Conservation (phyloP, 148 eudicot species). For the Amaranthus palmeri region DNA sequence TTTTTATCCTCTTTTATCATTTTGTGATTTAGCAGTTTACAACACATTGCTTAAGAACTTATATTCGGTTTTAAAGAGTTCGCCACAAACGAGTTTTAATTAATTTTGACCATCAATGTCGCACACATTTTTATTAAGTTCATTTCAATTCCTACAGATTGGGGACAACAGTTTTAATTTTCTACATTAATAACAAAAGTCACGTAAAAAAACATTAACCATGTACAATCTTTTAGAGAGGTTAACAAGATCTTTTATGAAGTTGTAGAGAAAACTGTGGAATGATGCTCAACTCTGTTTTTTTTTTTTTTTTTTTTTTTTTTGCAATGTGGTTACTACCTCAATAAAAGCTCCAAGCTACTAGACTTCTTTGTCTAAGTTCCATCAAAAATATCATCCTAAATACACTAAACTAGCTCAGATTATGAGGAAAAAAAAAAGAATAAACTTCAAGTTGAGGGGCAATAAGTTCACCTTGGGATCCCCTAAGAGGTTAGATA, state of each 20-base stretch:
- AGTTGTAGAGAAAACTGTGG: not conserved
- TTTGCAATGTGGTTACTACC: not conserved
- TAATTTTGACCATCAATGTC: too few species aligned
- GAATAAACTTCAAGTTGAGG: not conserved
- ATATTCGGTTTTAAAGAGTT: not conserved
- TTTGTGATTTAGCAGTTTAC: not conserved
- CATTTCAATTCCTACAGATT: too few species aligned
- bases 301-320: not conserved
- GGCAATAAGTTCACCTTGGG: conserved; percentile 47
- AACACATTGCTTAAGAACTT: not conserved
- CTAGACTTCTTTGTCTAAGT: not conserved
- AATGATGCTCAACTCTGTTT: not conserved
- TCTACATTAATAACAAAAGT: too few species aligned
- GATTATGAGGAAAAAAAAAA: not conserved
- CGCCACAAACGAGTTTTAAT: too few species aligned
- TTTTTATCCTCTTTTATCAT: not conserved
- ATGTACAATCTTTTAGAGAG: not conserved
- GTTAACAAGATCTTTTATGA: not conserved
- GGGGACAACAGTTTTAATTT: too few species aligned
- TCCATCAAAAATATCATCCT: not conserved
- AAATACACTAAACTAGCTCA: not conserved
- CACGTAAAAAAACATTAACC: not conserved
- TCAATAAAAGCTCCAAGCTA: not conserved
- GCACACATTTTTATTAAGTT: too few species aligned
- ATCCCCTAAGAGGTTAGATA: conserved; percentile 60